phyloP scores from a whole-genome alignment of 768 basidiomycete genomes.

The Xanthoconium stramineum region DNA sequence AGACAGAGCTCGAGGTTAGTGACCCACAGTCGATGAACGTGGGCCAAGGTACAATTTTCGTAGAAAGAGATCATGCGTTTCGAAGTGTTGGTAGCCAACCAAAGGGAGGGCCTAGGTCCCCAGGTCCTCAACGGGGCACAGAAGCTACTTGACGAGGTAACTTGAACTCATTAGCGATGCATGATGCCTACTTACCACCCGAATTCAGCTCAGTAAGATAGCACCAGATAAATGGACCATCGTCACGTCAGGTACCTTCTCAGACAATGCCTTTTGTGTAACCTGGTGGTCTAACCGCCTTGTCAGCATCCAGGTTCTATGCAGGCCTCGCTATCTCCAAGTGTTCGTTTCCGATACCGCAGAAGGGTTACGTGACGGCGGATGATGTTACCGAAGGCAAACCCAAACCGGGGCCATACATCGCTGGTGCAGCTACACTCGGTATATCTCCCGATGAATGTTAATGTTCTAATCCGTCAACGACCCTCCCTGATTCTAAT shows the following conservation, averaged over 20 bases:
- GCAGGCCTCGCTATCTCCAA: constrained; percentile 63
- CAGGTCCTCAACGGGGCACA: constrained; percentile 65
- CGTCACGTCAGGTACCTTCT: constrained; percentile 63
- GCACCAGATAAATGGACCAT: constrained; percentile 64
- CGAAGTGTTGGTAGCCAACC: constrained; percentile 67
- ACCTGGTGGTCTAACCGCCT: background rate
- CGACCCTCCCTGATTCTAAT: background rate
- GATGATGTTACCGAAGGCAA: constrained; percentile 67
- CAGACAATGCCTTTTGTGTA: background rate
- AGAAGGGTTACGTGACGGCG: constrained; percentile 65
- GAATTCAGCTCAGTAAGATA: constrained; percentile 22
- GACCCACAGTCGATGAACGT: background rate
- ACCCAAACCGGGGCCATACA: constrained; percentile 86
- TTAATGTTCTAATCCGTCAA: background rate
- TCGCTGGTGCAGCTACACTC: constrained; percentile 62
- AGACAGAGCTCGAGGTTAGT: constrained; percentile 52
- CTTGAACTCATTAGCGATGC: background rate
- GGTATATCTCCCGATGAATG: constrained; percentile 57
- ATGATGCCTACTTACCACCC: background rate
- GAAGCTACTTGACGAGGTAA: constrained; percentile 53
- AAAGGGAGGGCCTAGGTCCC: constrained; percentile 43
- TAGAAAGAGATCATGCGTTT: constrained; percentile 73
- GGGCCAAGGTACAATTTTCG: background rate
- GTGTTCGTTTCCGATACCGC: constrained; percentile 58
- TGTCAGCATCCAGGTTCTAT: constrained; percentile 68